Percentiles rank a stretch among this genome's conserved stretches.
phyloP scores from a whole-genome alignment of 1,284 basidiomycete species.

The Ganoderma meredithae region DNA sequence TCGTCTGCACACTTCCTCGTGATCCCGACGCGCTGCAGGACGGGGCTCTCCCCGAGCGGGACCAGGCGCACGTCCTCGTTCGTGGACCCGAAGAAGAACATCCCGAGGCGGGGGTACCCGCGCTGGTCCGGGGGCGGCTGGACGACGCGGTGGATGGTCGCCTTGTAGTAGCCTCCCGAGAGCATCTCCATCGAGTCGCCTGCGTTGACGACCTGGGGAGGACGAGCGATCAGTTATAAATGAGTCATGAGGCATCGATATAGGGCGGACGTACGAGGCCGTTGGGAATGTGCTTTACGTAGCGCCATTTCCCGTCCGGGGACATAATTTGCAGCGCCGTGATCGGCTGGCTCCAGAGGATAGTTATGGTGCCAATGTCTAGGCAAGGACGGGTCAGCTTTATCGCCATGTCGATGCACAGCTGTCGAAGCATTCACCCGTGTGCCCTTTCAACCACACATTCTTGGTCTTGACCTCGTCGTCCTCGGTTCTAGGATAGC shows the following conservation, averaged over 20 bases:
- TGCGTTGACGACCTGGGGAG: conserved; percentile 56
- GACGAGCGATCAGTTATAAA: neutral
- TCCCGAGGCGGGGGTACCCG: conserved; percentile 53
- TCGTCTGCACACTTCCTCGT: conserved; percentile 42
- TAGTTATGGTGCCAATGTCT: conserved; percentile 64
- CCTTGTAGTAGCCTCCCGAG: conserved; percentile 56
- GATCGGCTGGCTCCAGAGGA: conserved; percentile 68
- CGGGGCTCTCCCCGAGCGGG: conserved; percentile 49
- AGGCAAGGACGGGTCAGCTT: neutral
- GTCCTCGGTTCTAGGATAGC: conserved; percentile 47
- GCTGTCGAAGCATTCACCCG: conserved; percentile 45
- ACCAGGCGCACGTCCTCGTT: conserved; percentile 44
- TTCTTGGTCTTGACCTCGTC: conserved; percentile 61
- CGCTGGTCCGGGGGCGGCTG: conserved; percentile 58
- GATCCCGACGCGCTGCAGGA: conserved; percentile 46
- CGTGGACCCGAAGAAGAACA: conserved; percentile 55
- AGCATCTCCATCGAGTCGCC: conserved; percentile 67
- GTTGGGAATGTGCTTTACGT: conserved; percentile 66
- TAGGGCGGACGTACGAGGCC: conserved; percentile 51
- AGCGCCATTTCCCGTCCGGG: conserved; percentile 61
- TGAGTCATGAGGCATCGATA: neutral
- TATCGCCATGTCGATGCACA: neutral
- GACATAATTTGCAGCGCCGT: conserved; percentile 63
- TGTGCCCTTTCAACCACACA: conserved; percentile 70
- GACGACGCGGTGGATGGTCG: conserved; percentile 48